A percentile compares a stretch with the other conserved stretches of the same genome.
Evolutionary conservation across 2,329 filamentous ascomycete genomes (phyloP).

Genomic region (Chlorencoelia australis): DNA sequence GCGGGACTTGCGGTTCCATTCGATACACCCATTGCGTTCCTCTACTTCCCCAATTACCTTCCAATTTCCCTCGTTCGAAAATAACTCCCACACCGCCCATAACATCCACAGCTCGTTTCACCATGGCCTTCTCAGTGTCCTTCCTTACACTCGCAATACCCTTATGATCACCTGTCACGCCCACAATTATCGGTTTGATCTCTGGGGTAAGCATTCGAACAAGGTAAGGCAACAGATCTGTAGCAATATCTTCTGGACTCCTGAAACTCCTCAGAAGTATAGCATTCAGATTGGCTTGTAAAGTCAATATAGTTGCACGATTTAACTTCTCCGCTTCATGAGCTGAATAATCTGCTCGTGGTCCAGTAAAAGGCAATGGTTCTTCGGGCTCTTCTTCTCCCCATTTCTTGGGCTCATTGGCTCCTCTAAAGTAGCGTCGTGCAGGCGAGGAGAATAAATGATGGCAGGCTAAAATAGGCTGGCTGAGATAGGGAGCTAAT

Average conservation of each 20-base stretch:
- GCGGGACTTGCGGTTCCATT: slow-evolving; percentile 76
- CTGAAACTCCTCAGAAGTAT: slow-evolving; percentile 69
- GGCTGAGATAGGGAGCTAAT: slow-evolving; percentile 73
- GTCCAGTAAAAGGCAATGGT: slow-evolving; percentile 67
- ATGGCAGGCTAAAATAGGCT: slow-evolving; percentile 83
- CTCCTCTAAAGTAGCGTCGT: slow-evolving; percentile 32
- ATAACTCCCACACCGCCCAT: slow-evolving; percentile 75
- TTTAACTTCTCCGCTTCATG: slow-evolving; percentile 74
- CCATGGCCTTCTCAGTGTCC: slow-evolving; percentile 72
- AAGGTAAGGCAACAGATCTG: slow-evolving; percentile 77
- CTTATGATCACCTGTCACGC: slow-evolving; percentile 52
- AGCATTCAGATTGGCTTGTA: slow-evolving; percentile 66
- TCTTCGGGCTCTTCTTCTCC: slow-evolving; percentile 35
- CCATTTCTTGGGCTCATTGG: slow-evolving; percentile 38
- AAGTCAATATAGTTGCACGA: slow-evolving; percentile 57
- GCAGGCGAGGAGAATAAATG: slow-evolving; percentile 71
- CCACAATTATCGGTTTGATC: slow-evolving; percentile 81
- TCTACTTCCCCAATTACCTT: slow-evolving; percentile 49
- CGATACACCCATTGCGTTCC: slow-evolving; percentile 72
- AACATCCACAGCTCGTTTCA: slow-evolving; percentile 67
- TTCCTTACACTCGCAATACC: slow-evolving; percentile 78
- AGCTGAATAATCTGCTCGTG: slow-evolving; percentile 71
- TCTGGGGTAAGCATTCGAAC: slow-evolving; percentile 77
- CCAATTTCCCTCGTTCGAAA: slow-evolving; percentile 72
- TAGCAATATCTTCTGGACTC: slow-evolving; percentile 65